Conservation (phyloP, 345 rosid species). For the Odontarrhena argentea region DNA sequence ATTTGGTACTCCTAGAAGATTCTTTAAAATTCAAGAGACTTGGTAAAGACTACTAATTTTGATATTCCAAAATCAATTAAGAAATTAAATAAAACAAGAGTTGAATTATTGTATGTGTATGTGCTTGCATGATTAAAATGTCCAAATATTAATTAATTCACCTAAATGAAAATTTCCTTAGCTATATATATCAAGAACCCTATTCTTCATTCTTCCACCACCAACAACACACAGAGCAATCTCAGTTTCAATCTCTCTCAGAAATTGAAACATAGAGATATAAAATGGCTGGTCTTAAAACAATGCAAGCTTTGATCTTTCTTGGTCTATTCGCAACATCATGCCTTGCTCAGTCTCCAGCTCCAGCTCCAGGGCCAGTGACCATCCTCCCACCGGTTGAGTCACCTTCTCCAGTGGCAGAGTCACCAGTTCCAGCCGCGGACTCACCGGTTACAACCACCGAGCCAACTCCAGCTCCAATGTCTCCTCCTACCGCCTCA, state of each 20-base stretch:
- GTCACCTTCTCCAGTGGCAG: constrained; percentile 46
- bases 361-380: constrained; percentile 38
- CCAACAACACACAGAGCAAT: constrained; percentile 33
- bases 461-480: constrained; percentile 33
- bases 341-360: constrained; percentile 71
- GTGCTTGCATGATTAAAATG: constrained; percentile 36
- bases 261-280: constrained; percentile 21
- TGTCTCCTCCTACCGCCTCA: constrained; percentile 32
- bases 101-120: not conserved
- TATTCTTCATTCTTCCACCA: constrained; percentile 5
- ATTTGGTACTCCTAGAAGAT: constrained; percentile 4
- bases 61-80: constrained; percentile 10
- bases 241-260: constrained; percentile 24
- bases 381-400: constrained; percentile 35
- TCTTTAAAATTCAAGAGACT: constrained; percentile 20
- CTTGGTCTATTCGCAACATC: constrained; percentile 69
- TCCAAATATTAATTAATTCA: constrained; percentile 8
- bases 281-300: constrained; percentile 47
- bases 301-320: constrained; percentile 55
- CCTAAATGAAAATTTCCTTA: constrained; percentile 14
- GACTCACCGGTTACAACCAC: constrained; percentile 24
- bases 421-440: constrained; percentile 31
- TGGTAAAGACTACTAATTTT: constrained; percentile 29
- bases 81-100: not conserved
- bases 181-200: constrained; percentile 16